Base-by-base conservation (phyloP, 2,329 filamentous ascomycete species). In the Gaeumannomyces tritici region DNA sequence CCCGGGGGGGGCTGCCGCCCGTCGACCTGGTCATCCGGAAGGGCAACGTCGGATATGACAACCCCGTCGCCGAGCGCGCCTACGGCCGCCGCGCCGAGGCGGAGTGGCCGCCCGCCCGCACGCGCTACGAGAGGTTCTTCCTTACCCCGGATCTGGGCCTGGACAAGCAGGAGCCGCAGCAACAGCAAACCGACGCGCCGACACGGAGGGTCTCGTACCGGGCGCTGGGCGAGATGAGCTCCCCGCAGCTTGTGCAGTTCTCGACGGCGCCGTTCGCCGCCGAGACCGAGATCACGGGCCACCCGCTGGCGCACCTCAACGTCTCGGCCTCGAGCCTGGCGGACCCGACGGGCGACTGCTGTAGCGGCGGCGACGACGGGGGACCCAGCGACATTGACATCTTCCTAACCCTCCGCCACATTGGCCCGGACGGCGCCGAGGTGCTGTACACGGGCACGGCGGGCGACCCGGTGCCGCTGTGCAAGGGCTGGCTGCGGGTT, bases 281-380 rank as follows among this genome's bases (percentile, higher is more conserved):
- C 8, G 85, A 90, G 67, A 88, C 82, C 0, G 88, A 90, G 68
- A 83, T 91, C 62, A 90, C 88, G 0, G 88, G 88, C 0, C 85
- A 90, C 68, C 75, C 89, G 31, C 76, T 83, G 0, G 86, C 85
- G 0, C 86, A 85, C 65, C 75, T 91, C 4, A 84, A 85, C 64
- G 82, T 89, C 0, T 89, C 86, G 0, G 73, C 88, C 3, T 85
- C 81, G n/a, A n/a, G n/a, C n/a, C n/a, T n/a, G 0, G 73, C 86
- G 66, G 27, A 26, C 7, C 11, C 18, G 3, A 29, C 58, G 15
- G 35, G 4, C 7, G 75, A 31, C 0, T 69, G 66, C 67, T 1
- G 9, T 12, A 12, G 8, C 29, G 29, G 29, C 29, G 72, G 69
- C 33, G 73, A 69, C 1, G n/a, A n/a, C n/a, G n/a, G n/a, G n/a